Evolutionary conservation across 768 basidiomycete species (phyloP), one percentile per base, ranked within the genome.

Genomic region (Lactarius evosmus): DNA sequence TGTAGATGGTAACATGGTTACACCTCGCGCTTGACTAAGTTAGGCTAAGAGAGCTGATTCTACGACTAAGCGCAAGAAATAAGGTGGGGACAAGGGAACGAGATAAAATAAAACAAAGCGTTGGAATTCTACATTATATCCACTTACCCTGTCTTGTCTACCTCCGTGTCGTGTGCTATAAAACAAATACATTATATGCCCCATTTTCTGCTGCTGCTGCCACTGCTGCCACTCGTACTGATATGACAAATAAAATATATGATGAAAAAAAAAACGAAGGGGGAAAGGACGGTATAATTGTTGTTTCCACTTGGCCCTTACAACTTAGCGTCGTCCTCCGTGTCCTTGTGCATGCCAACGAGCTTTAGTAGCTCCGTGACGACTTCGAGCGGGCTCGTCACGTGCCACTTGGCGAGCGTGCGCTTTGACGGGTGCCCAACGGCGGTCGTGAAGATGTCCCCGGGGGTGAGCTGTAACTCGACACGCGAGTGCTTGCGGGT

Each of bases 401-500:
- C 89, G 75, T 97, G 95, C 93, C 93, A 96, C 52, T 83, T 84
- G 22, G 94, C 95, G 56, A 95, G 78, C 54, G 95, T 98, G 70
- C 91, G 84, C 78, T 96, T 96, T 71, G 83, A 85, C 70, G 86
- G 86, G 65, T 91, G 90, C 1, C 95, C 95, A n/a, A 98, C 93
- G 32, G 93, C 89, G 7, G 93, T 93, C 25, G 95, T 92, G 80
- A 96, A 98, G 50, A 96, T 79, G 27, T 82, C 85, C 6, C 91
- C 89, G 7, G 85, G 80, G 52, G 74, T 71, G 71, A 96, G 81
- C 46, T 78, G 75, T 30, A 96, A 80, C 53, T 90, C 80, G 30
- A 91, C 79, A 60, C 75, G 73, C 63, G 67, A 77, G 14, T 80
- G 79, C 32, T 73, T 74, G 1, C 75, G 60, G 29, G 59, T 38